Evolutionary conservation across 108 stramenopile species (phyloP).

Genomic region (Cyclotella choctawhatcheeana): DNA sequence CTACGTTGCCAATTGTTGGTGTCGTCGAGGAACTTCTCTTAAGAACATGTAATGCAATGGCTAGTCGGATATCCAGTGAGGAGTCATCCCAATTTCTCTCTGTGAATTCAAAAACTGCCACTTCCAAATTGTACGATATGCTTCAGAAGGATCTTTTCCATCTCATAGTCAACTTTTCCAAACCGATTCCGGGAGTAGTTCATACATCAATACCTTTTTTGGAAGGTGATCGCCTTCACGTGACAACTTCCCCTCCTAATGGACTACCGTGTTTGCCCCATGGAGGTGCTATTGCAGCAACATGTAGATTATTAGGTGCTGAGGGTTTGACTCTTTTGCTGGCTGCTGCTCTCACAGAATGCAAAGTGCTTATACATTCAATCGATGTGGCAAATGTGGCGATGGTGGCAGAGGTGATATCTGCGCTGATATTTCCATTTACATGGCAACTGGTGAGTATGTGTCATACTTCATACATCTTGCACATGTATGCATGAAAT

Average conservation of each 20-base stretch:
- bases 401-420: constrained; percentile 88
- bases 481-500: too few species aligned
- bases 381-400: constrained; percentile 80
- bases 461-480: too few species aligned
- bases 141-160: constrained; percentile 66
- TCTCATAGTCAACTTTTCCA: constrained; percentile 74
- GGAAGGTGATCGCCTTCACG: constrained; percentile 71
- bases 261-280: constrained; percentile 84
- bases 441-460: constrained; percentile 81
- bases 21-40: constrained; percentile 81
- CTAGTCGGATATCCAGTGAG: constrained; percentile 29
- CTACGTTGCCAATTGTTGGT: constrained; percentile 81
- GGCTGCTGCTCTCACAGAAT: constrained; percentile 85
- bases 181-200: constrained; percentile 82
- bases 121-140: constrained; percentile 40
- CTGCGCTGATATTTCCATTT: constrained; percentile 87
- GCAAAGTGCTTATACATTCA: constrained; percentile 85
- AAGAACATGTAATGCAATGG: constrained; percentile 76
- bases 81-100: constrained; percentile 22
- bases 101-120: not conserved
- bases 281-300: constrained; percentile 69
- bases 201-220: constrained; percentile 89
- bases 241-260: constrained; percentile 67
- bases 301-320: constrained; percentile 79
- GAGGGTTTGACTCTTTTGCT: constrained; percentile 81